Percentiles rank a stretch among this genome's conserved stretches.
These are phyloP conservation scores for Metschnikowia gelsemii DNA, from an alignment of 805 yeast genomes.

Conservation along the genomic window DNA sequence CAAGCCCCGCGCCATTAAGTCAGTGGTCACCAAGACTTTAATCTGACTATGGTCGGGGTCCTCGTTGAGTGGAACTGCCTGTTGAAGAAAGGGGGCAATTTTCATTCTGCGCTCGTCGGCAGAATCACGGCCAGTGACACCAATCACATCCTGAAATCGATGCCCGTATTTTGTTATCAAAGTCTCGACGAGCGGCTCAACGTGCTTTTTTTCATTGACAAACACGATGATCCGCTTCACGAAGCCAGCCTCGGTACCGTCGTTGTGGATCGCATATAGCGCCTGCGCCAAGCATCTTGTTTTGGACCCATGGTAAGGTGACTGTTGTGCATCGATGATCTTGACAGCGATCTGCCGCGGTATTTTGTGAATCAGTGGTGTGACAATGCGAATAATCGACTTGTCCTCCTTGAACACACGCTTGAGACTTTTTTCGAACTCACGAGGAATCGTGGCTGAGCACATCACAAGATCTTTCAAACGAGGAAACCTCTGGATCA, in stretches of 20 bases:
- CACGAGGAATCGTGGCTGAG: conserved; percentile 87
- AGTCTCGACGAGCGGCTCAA: conserved; percentile 54
- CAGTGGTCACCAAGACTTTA: conserved; percentile 82
- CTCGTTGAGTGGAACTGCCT: conserved; percentile 48
- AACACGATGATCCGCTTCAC: conserved; percentile 83
- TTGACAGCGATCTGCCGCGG: conserved; percentile 73
- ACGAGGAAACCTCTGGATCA: conserved; percentile 50
- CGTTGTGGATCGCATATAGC: conserved; percentile 77
- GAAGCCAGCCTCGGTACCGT: conserved; percentile 72
- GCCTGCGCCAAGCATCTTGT: conserved; percentile 85
- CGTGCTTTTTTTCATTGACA: conserved; percentile 72
- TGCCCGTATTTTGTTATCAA: conserved; percentile 44
- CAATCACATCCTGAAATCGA: conserved; percentile 49
- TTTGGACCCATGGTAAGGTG: conserved; percentile 85
- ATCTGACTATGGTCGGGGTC: conserved; percentile 35
- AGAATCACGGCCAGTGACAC: conserved; percentile 64
- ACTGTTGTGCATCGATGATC: conserved; percentile 69
- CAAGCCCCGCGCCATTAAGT: conserved; percentile 84
- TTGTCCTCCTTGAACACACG: conserved; percentile 62
- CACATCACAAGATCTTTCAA: conserved; percentile 69
- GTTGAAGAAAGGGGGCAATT: conserved; percentile 61
- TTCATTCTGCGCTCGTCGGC: conserved; percentile 58
- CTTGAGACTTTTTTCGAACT: conserved; percentile 61
- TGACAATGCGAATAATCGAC: conserved; percentile 53
- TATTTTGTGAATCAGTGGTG: conserved; percentile 83